These are phyloP conservation scores for Suaeda aralocaspica DNA, from an alignment of 148 eudicot genomes.

Conservation along the genomic window DNA sequence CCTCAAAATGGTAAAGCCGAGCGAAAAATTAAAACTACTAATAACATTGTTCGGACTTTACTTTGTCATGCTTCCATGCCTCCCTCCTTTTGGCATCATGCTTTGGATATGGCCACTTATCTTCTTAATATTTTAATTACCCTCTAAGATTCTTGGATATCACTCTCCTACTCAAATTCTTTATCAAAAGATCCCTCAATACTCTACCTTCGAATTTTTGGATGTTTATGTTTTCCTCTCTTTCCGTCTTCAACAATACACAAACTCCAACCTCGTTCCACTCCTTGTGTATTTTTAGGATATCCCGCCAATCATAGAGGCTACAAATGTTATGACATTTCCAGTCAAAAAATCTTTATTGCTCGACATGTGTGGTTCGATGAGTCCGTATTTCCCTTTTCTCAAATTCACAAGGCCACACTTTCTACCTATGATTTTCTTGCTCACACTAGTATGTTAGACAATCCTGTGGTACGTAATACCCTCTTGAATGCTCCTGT, in stretches of 20 bases:
- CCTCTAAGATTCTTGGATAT: not conserved
- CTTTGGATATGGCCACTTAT: too few species aligned
- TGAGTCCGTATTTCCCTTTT: not conserved
- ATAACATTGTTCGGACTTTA: not conserved
- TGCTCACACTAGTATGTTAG: too few species aligned
- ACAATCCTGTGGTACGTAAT: too few species aligned
- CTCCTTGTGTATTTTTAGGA: not conserved
- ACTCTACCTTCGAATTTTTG: not conserved
- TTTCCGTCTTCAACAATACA: not conserved
- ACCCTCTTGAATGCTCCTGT: too few species aligned
- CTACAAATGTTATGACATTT: too few species aligned
- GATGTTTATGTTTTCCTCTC: not conserved
- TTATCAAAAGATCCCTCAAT: not conserved
- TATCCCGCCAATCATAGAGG: not conserved
- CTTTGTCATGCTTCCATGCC: too few species aligned
- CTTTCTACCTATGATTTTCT: not conserved
- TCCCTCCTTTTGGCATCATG: too few species aligned
- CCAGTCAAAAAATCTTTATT: not conserved
- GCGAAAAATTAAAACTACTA: not conserved
- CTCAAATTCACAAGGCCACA: not conserved
- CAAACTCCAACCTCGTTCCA: not conserved
- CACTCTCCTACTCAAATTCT: too few species aligned
- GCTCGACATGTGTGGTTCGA: not conserved
- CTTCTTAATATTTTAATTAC: not conserved
- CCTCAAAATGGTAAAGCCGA: too few species aligned